These are phyloP conservation scores for Silene noctiflora DNA, from an alignment of 179 eudicot genomes.

Conservation along the genomic window DNA sequence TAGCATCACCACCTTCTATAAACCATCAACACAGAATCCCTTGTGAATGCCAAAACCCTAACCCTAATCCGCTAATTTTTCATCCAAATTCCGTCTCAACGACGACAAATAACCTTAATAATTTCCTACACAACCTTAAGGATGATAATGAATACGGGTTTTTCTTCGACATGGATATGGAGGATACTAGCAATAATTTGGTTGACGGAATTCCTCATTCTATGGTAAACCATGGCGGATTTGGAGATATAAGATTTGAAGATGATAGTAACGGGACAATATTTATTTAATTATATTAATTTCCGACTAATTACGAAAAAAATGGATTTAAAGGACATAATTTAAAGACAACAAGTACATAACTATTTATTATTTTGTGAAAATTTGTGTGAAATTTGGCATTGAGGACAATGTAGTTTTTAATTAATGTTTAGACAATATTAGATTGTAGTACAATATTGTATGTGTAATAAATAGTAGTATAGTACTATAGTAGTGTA, in stretches of 20 bases:
- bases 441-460: background rate
- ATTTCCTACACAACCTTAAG: conserved; percentile 22
- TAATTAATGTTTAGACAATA: conserved; percentile 18
- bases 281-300: conserved; percentile 19
- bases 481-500: conserved; percentile 6
- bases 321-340: background rate
- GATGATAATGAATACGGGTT: conserved; percentile 32
- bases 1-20: conserved; percentile 12
- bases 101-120: conserved; percentile 23
- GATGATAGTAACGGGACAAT: conserved; percentile 28
- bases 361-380: conserved; percentile 23
- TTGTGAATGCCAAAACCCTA: conserved; percentile 22
- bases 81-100: conserved; percentile 1
- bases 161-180: conserved; percentile 36
- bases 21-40: background rate
- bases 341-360: conserved; percentile 17
- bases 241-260: conserved; percentile 34
- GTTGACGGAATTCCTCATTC: conserved; percentile 17
- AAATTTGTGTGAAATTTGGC: conserved; percentile 23
- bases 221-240: conserved; percentile 27
- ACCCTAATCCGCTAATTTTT: conserved; percentile 9
- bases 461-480: background rate
- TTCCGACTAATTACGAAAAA: background rate
- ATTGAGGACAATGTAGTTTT: background rate
- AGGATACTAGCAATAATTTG: conserved; percentile 17